Base-by-base conservation (phyloP, 2,329 filamentous ascomycete genomes). In the Rosellinia necatrix region DNA sequence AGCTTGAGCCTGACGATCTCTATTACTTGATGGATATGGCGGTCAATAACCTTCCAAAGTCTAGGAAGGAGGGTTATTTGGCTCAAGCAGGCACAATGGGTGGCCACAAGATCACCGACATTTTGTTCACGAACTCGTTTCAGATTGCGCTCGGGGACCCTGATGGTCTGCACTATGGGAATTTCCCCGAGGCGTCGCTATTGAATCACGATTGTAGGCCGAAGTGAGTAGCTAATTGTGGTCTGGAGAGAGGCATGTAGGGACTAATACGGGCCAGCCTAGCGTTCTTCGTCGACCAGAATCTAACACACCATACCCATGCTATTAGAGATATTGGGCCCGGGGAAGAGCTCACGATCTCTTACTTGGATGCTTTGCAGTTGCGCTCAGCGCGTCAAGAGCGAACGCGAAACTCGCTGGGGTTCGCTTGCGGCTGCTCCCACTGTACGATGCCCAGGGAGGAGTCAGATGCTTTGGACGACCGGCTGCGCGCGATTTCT, bases 171-270 rank as follows among this genome's bases (percentile, higher is more conserved):
- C 50, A 66, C 40, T 56, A 66, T 58, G 66, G 65, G 8, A 68
- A 65, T 42, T 76, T 73, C 25, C 74, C 75, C 0, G 74, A 76
- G 53, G 71, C 74, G 0, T 70, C 68, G 19, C 58, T 73, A 17
- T 58, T 75, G 29, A 77, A 77, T 56, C 75, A 77, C 59, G 75
- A 71, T 27, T 77, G 75, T 53, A 73, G 72, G 48, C 74, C 75
- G 1, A 75, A 76, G 63, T 65, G 51, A 57, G 63, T 49, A 19
- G 8, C 12, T 27, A 22, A 6, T 15, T n/a, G 27, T n/a, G 15
- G 10, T 21, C 2, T 8, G 37, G 15, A 17, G 3, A 24, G 13
- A 3, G n/a, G 19, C n/a, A n/a, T 25, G 35, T 13, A 3, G 37
- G 27, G 19, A 21, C 42, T 56, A 32, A 54, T 10, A 27, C 19